A percentile compares a stretch with the other conserved stretches of the same genome.
Evolutionary conservation across 1,284 basidiomycete species (phyloP).

Genomic region (Schizophyllum commune): DNA sequence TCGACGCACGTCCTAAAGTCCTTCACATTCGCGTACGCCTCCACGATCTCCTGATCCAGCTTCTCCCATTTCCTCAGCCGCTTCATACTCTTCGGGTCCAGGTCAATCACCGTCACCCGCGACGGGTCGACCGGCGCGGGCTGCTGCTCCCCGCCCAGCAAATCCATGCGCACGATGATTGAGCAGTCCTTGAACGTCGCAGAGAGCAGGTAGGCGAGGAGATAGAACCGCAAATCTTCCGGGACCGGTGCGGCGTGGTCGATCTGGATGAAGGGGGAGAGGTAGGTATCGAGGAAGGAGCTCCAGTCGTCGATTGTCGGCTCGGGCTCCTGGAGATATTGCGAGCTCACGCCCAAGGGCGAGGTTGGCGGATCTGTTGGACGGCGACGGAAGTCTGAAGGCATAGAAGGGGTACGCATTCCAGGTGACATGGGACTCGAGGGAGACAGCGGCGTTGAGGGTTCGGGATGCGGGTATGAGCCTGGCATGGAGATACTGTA

Average conservation of each 20-base stretch:
- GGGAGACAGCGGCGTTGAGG: no score
- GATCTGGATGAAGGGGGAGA: slow-evolving; percentile 21
- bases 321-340: slow-evolving; percentile 25
- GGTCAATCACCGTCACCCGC: slow-evolving; percentile 70
- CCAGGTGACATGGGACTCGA: slow-evolving; percentile 7
- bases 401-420: background rate
- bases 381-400: background rate
- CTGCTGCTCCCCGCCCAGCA: slow-evolving; percentile 15
- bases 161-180: slow-evolving; percentile 57
- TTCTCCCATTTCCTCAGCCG: slow-evolving; percentile 67
- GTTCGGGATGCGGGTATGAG: background rate
- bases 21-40: slow-evolving; percentile 30
- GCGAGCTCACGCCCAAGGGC: slow-evolving; percentile 23
- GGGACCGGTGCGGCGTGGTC: slow-evolving; percentile 32
- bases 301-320: slow-evolving; percentile 52
- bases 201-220: slow-evolving; percentile 76
- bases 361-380: slow-evolving; percentile 7
- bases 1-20: slow-evolving; percentile 34
- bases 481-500: background rate
- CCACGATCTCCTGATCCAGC: slow-evolving; percentile 66
- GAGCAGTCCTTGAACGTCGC: slow-evolving; percentile 98
- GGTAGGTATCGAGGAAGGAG: slow-evolving; percentile 50
- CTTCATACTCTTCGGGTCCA: slow-evolving; percentile 74
- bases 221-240: slow-evolving; percentile 45
- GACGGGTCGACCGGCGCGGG: slow-evolving; percentile 18